Percentiles rank a stretch among this genome's conserved stretches.
These are phyloP conservation scores for Solanum virginianum DNA, from an alignment of 257 asterid species.

Conservation along the genomic window DNA sequence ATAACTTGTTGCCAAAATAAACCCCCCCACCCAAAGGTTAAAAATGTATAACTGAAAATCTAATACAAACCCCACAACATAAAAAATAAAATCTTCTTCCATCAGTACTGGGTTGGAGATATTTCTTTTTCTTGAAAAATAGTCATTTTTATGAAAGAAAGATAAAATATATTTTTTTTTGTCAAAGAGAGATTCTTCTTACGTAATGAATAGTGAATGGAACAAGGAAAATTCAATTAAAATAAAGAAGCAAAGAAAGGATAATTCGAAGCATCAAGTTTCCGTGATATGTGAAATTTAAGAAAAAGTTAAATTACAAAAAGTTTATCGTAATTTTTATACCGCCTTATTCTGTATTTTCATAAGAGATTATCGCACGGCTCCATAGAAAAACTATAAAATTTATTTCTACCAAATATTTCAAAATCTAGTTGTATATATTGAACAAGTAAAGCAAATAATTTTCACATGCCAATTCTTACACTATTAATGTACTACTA, in stretches of 20 bases:
- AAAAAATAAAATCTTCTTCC: neutral
- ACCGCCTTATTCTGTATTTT: too few relatives aligned
- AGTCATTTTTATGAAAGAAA: neutral
- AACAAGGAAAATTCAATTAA: too few relatives aligned
- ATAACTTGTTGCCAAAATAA: neutral
- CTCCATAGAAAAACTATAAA: too few relatives aligned
- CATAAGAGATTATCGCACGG: too few relatives aligned
- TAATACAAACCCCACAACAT: neutral
- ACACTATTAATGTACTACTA: too few relatives aligned
- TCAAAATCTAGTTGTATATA: neutral
- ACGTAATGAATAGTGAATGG: neutral
- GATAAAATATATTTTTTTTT: neutral
- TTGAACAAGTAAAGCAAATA: too few relatives aligned
- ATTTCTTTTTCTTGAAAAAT: neutral
- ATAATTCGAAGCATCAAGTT: too few relatives aligned
- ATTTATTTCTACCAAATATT: neutral
- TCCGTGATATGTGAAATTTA: fast-evolving
- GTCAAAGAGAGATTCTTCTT: neutral
- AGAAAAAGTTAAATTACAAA: too few relatives aligned
- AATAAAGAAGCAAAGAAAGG: too few relatives aligned
- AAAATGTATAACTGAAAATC: neutral
- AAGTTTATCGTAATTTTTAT: too few relatives aligned
- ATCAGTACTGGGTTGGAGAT: neutral
- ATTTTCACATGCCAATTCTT: too few relatives aligned
- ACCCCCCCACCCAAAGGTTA: neutral